Evolutionary conservation across 2,329 filamentous ascomycete genomes (phyloP).

Genomic region (Emmonsia crescens): DNA sequence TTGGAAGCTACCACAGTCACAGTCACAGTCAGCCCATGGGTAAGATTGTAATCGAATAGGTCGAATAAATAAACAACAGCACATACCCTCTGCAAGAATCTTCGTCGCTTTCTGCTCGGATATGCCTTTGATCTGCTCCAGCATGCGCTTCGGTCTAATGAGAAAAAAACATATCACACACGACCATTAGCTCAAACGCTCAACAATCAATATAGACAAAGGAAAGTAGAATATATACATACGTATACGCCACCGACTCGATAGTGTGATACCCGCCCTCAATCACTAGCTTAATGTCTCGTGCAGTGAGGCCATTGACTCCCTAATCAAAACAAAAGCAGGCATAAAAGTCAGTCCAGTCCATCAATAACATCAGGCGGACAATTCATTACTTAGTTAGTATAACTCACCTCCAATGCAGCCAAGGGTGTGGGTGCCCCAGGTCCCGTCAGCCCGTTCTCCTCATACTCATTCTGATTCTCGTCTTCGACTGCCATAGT

Average conservation of each 20-base stretch:
- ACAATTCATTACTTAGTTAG: neutral
- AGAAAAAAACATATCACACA: neutral
- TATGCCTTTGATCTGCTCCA: slow-evolving; percentile 96
- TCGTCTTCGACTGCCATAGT: slow-evolving; percentile 44
- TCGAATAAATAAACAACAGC: neutral
- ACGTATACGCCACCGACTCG: slow-evolving; percentile 90
- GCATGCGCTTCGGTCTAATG: slow-evolving; percentile 55
- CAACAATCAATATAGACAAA: neutral
- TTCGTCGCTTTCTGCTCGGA: slow-evolving; percentile 95
- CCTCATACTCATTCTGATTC: slow-evolving; percentile 63
- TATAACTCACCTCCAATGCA: slow-evolving; percentile 61
- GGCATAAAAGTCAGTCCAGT: neutral
- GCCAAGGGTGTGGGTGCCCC: slow-evolving; percentile 86
- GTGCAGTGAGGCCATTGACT: slow-evolving; percentile 76
- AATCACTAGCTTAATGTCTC: slow-evolving; percentile 85
- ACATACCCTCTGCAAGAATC: slow-evolving; percentile 71
- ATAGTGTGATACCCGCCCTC: slow-evolving; percentile 94
- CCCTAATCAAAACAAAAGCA: slow-evolving; percentile 47
- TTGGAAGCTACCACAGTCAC: slow-evolving; percentile 58
- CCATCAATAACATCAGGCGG: neutral
- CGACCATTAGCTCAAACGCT: neutral
- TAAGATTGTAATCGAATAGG: neutral
- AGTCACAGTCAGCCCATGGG: neutral
- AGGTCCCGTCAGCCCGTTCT: slow-evolving; percentile 63
- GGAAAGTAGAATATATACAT: slow-evolving; percentile 23